Evolutionary conservation across 257 asterid genomes (phyloP).

Genomic region (Jaltomata sinuosa): DNA sequence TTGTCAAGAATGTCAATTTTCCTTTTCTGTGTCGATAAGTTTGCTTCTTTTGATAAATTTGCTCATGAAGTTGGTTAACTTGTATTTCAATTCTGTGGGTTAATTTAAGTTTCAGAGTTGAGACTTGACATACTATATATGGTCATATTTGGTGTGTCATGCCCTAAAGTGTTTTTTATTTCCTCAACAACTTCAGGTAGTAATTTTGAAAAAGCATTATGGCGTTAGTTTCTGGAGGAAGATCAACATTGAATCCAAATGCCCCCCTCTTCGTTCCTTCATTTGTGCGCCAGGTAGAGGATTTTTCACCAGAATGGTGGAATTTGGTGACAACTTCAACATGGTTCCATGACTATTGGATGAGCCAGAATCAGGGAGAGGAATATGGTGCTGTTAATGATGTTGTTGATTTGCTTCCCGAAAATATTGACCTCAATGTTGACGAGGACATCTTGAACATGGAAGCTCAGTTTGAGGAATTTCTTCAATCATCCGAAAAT

Average conservation of each 20-base stretch:
- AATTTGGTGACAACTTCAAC: constrained; percentile 65
- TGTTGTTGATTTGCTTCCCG: constrained; percentile 54
- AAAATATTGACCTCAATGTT: constrained; percentile 61
- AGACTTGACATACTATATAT: not conserved
- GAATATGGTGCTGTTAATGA: constrained; percentile 25
- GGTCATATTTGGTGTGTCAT: not conserved
- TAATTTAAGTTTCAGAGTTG: not conserved
- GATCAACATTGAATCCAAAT: constrained; percentile 75
- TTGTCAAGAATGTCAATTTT: not conserved
- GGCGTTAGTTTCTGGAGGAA: constrained; percentile 79
- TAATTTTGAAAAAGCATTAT: constrained; percentile 19
- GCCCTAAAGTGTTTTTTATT: not conserved
- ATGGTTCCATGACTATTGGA: constrained; percentile 84
- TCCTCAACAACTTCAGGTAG: not conserved
- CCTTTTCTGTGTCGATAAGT: not conserved
- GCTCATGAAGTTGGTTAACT: not conserved
- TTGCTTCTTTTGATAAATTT: not conserved
- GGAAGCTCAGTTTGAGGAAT: constrained; percentile 88
- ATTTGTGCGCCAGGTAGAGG: constrained; percentile 79
- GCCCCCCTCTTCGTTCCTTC: constrained; percentile 80
- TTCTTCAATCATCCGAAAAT: constrained; percentile 47
- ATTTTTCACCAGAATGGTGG: constrained; percentile 97
- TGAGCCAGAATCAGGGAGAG: constrained; percentile 57
- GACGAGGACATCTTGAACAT: constrained; percentile 75
- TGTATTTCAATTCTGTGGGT: not conserved